These are phyloP conservation scores for Aaosphaeria pasadenensis DNA, from an alignment of 2,329 filamentous ascomycete species.

Conservation along the genomic window DNA sequence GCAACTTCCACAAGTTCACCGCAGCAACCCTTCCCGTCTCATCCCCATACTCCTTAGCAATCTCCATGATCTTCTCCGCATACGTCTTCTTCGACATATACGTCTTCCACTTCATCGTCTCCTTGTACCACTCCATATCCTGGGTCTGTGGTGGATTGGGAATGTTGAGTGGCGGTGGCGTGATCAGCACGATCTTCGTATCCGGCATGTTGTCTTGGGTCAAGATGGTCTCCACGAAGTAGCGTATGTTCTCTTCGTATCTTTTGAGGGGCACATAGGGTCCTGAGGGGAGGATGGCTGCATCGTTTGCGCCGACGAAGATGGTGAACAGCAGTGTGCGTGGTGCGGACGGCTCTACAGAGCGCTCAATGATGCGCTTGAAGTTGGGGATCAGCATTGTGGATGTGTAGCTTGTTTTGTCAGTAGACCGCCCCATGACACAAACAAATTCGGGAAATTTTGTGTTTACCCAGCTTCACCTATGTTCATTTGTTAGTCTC, in stretches of 20 bases:
- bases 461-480: conserved; percentile 20
- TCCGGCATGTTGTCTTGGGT: conserved; percentile 21
- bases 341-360: conserved; percentile 13
- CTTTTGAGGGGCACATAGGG: conserved; percentile 27
- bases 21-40: conserved; percentile 31
- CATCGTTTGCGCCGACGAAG: conserved; percentile 41
- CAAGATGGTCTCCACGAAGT: conserved; percentile 34
- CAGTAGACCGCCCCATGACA: background rate
- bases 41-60: conserved; percentile 29
- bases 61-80: conserved; percentile 36
- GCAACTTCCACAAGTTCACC: conserved; percentile 31
- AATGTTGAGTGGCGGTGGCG: conserved; percentile 37
- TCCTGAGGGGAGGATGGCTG: conserved; percentile 20
- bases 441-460: conserved; percentile 1
- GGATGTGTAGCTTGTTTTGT: conserved; percentile 24
- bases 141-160: conserved; percentile 4
- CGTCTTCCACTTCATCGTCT: conserved; percentile 23
- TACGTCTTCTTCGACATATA: conserved; percentile 39
- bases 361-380: conserved; percentile 16
- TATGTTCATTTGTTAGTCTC: conserved; percentile 1
- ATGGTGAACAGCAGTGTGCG: conserved; percentile 39
- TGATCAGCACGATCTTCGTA: conserved; percentile 38
- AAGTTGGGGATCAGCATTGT: conserved; percentile 20
- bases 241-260: conserved; percentile 35
- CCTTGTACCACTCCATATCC: conserved; percentile 4